Percentiles rank a stretch among this genome's conserved stretches.
Evolutionary conservation across 805 yeast species (phyloP).

Genomic region (Candida dendrica): DNA sequence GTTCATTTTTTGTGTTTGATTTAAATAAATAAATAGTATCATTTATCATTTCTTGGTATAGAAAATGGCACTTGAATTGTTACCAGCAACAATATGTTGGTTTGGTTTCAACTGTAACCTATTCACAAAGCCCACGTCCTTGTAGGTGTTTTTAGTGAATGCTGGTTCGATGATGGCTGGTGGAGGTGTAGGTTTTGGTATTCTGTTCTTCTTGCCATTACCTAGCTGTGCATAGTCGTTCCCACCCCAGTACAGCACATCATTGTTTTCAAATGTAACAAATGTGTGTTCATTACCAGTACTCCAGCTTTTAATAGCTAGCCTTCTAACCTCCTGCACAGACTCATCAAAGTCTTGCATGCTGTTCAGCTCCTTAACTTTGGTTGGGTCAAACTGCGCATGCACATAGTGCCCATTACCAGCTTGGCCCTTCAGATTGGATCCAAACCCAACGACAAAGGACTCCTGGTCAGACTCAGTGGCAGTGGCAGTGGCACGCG

Average conservation of each 20-base stretch:
- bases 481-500: slow-evolving; percentile 7
- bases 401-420: slow-evolving; percentile 76
- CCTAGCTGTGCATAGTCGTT: slow-evolving; percentile 82
- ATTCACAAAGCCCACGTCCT: slow-evolving; percentile 29
- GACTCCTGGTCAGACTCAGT: slow-evolving; percentile 21
- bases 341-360: slow-evolving; percentile 51
- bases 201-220: slow-evolving; percentile 63
- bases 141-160: slow-evolving; percentile 21
- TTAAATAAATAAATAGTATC: too few relatives aligned
- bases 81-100: slow-evolving; percentile 61
- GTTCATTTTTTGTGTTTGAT: too few relatives aligned
- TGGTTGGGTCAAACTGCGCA: slow-evolving; percentile 60
- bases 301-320: slow-evolving; percentile 44
- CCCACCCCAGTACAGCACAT: slow-evolving; percentile 76
- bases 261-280: slow-evolving; percentile 52
- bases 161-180: slow-evolving; percentile 57
- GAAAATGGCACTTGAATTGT: slow-evolving; percentile 52
- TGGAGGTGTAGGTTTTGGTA: slow-evolving; percentile 43
- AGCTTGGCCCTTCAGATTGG: slow-evolving; percentile 78
- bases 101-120: slow-evolving; percentile 42
- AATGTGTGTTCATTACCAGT: slow-evolving; percentile 63
- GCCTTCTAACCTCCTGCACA: slow-evolving; percentile 30
- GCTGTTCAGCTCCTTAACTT: slow-evolving; percentile 32
- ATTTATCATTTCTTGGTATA: slow-evolving; percentile 31
- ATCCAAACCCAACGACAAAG: slow-evolving; percentile 62